Evolutionary conservation across 257 asterid species (phyloP), one percentile per base, ranked within the genome.

Genomic region (Gynochthodes officinalis): DNA sequence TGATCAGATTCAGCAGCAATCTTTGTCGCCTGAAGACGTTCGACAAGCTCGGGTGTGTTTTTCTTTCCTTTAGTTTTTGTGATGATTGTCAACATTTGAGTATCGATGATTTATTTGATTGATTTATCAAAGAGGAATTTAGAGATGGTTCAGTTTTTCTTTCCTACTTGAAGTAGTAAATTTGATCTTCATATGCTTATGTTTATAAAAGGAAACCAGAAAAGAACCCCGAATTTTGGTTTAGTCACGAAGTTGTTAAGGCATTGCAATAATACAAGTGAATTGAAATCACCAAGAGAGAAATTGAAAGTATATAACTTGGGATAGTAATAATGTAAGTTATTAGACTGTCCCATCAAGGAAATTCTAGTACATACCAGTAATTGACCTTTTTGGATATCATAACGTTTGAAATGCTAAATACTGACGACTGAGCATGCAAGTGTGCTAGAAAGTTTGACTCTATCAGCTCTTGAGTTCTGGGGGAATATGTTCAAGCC

Each of bases 41-140:
- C 78, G 74, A 65, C 86, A 28, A 70, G 78, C 87, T 82, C 96
- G 96, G 97, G 98, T 93, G 89, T 73, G 97, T 82, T 67, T 83
- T 46, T 59, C 21, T 81, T 48, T 53, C 55, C 49, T 63, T 63
- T 67, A 13, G 7, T 32, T 33, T 42, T 25, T 19, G 42, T 27
- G 52, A 28, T 60, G 32, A 28, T 8, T 69, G 64, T 32, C 25
- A 8, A n/a, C 7, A 23, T 46, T 48, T 61, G 32, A 6, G 4
- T 32, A 48, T 33, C 37, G 8, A 25, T 16, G 48, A 40, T n/a
- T 10, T 15, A 19, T 27, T 5, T 58, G 23, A 18, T 57, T 14
- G 44, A 19, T 68, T 53, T n/a, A 15, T 8, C 19, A 50, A 43
- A 33, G 15, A 37, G 16, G 52, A 27, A 49, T 7, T 58, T 18